Base-by-base conservation (phyloP, 306 rosid genomes). In the Quercus dentata region DNA sequence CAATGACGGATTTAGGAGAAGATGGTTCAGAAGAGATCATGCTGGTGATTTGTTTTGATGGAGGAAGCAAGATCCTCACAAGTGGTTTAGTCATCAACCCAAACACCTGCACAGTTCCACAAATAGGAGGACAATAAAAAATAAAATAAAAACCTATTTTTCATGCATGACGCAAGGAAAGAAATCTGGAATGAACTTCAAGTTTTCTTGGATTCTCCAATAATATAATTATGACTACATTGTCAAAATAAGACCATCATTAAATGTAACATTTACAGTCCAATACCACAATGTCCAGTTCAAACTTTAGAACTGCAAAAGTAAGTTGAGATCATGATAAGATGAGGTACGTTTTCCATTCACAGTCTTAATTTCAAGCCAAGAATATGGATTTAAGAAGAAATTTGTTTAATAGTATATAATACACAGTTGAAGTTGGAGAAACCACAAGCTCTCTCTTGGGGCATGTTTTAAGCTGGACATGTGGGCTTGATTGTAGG, bases 1-100 rank as follows among this genome's bases (percentile, higher is more conserved):
- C 77, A 3, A 86, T 83, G 75, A 87, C 35, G 64, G 94, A 86
- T 86, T 96, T 96, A 0, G 97, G 97, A 17, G 86, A 81, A 38
- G 87, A 83, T 9, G 97, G 91, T 63, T 91, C 97, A 15, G 98
- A 87, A 31, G 87, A 74, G 6, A 80, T 31, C 83, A 86, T 79
- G 78, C 86, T 88, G 33, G 70, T 46, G 28, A 46, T 64, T 54
- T 86, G 80, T 81, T 87, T 90, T 13, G 94, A 88, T 10, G 82
- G 73, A 76, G 98, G 99, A 69, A 93, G 93, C 90, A 93, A 81
- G 68, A 90, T 54, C 82, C 97, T 92, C 79, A 96, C 92, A 0
- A 96, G 94, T 31, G 98, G 98, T 85, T 96, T 93, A 0, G 97
- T 96, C 89, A 96, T 89, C 88, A 90, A 80, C 52, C 99, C 99